Percentiles rank a stretch among this genome's conserved stretches.
phyloP scores from a whole-genome alignment of 768 basidiomycete species.

The Psilocybe azurescens region DNA sequence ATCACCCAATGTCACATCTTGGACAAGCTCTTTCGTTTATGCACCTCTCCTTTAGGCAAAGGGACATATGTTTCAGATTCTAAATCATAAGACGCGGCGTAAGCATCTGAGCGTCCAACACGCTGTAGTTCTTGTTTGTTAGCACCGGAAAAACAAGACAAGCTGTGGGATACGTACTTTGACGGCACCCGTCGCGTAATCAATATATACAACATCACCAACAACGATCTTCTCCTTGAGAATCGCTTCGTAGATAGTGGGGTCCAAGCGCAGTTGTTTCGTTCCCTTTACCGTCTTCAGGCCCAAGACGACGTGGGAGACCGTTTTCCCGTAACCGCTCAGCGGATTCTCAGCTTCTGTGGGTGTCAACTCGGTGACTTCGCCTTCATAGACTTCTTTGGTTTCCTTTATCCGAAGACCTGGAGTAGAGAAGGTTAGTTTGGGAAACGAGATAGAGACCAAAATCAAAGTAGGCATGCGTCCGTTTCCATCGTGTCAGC shows the following conservation, averaged over 20 bases:
- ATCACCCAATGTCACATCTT: slow-evolving; percentile 94
- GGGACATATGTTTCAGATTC: slow-evolving; percentile 99
- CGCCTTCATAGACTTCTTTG: slow-evolving; percentile 98
- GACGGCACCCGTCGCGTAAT: slow-evolving; percentile 92
- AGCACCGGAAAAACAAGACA: slow-evolving; percentile 2
- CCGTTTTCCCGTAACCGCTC: slow-evolving; percentile 97
- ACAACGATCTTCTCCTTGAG: slow-evolving; percentile 96
- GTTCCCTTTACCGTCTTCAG: slow-evolving; percentile 94
- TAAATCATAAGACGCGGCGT: slow-evolving; percentile 96
- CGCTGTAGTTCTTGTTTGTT: slow-evolving; percentile 53
- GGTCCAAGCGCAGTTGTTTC: slow-evolving; percentile 93
- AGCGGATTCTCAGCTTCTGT: slow-evolving; percentile 97
- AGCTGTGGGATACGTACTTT: slow-evolving; percentile 58
- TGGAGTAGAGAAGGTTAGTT: slow-evolving; percentile 32
- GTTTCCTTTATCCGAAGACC: slow-evolving; percentile 98
- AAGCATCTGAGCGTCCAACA: slow-evolving; percentile 96
- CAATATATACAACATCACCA: slow-evolving; percentile 97
- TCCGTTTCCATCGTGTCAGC: not conserved
- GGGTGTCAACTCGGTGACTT: slow-evolving; percentile 96
- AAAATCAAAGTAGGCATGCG: not conserved
- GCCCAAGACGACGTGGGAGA: slow-evolving; percentile 96
- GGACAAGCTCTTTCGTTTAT: slow-evolving; percentile 94
- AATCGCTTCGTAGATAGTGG: slow-evolving; percentile 95
- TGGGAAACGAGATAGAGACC: not conserved
- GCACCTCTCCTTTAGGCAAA: slow-evolving; percentile 94